A percentile compares a stretch with the other conserved stretches of the same genome.
Conservation (phyloP, 106 monocot genomes). For the Platanthera guangdongensis region DNA sequence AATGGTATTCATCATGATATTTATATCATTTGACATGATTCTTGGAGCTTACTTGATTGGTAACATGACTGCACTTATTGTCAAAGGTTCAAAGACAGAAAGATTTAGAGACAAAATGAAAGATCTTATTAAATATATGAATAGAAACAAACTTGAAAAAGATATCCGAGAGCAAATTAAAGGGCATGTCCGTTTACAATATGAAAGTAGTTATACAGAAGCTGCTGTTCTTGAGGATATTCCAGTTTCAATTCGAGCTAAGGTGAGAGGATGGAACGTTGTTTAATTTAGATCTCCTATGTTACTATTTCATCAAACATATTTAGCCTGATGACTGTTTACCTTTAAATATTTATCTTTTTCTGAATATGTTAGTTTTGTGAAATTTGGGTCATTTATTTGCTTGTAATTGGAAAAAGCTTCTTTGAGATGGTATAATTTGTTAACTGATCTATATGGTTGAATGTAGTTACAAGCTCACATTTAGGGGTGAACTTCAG, state of each 20-base stretch:
- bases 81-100: conserved; percentile 94
- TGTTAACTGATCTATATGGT: too few relatives aligned
- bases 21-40: conserved; percentile 95
- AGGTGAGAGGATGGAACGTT: conserved; percentile 29
- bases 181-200: conserved; percentile 82
- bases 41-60: conserved; percentile 91
- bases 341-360: neutral
- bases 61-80: conserved; percentile 93
- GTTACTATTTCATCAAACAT: neutral
- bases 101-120: conserved; percentile 93
- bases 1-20: conserved; percentile 93
- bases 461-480: too few relatives aligned
- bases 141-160: conserved; percentile 70
- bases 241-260: conserved; percentile 82
- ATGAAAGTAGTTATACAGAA: conserved; percentile 84
- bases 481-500: too few relatives aligned
- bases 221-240: conserved; percentile 75
- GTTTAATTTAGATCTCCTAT: neutral
- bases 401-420: too few relatives aligned
- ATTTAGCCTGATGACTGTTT: neutral
- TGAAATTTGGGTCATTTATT: too few relatives aligned
- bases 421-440: too few relatives aligned
- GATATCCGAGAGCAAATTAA: conserved; percentile 80
- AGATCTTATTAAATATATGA: conserved; percentile 82
- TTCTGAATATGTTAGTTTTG: neutral